Evolutionary conservation across 2,329 filamentous ascomycete species (phyloP), one percentile per base, ranked within the genome.

Genomic region (Hirsutella rhossiliensis): DNA sequence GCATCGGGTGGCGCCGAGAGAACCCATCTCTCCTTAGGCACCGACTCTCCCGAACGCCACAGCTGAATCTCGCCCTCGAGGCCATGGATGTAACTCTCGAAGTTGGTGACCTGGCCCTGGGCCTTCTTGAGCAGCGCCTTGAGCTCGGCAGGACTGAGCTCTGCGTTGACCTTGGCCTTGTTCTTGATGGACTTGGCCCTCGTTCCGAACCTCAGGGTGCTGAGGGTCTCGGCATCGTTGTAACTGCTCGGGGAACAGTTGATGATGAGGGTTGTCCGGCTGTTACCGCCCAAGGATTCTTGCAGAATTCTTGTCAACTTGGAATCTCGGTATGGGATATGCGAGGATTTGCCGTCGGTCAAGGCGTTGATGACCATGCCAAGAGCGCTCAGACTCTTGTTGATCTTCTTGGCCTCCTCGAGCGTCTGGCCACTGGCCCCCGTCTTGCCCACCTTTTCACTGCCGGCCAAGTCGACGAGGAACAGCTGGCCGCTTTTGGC

Each of bases 381-480:
- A 48, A 98, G 75, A 44, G 92, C 89, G 68, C 89, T 96, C 71
- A 98, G 76, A 74, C 88, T 96, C 76, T 97, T 97, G 76, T 98
- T 98, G 76, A 98, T 98, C 75, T 98, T 98, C 75, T 97, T 97
- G 48, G 92, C 92, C 64, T 98, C 92, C 64, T 97, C 92, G 38
- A 98, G 73, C 5, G 90, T 97, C 66, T 97, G 92, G 45, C 92
- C 92, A 62, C 87, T 96, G 49, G 92, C 92, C 54, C 92, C 92
- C 28, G 92, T 98, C 76, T 98, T 97, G 61, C 92, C 90, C 42
- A 97, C 88, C 71, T 97, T 97, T 69, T 98, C 92, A 59, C 87
- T 95, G 73, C 92, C 92, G 43, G 92, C 92, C 72, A 98, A 72
- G 81, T 98, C 92, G 50, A 98, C 92, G 62, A 98, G 72, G 75